These are phyloP conservation scores for Eutrema salsugineum DNA, from an alignment of 441 rosid genomes.

Conservation along the genomic window DNA sequence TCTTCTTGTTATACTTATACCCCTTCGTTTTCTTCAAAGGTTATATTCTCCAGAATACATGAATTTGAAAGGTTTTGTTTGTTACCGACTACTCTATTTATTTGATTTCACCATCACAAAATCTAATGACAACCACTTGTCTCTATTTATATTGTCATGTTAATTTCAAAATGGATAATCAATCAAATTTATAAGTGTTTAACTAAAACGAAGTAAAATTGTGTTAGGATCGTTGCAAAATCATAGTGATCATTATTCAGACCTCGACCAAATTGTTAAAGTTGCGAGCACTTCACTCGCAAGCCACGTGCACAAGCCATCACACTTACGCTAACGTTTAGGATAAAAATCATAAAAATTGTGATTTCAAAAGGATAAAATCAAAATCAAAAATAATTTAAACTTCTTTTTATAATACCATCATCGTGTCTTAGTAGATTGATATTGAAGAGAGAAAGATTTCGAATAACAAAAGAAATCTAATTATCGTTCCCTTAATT, in stretches of 20 bases:
- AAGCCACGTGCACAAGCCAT: conserved; percentile 26
- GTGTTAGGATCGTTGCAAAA: background rate
- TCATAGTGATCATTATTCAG: background rate
- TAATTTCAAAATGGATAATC: background rate
- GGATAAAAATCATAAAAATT: conserved; percentile 4
- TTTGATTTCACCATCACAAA: conserved; percentile 8
- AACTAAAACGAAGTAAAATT: too few relatives aligned
- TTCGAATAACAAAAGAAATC: background rate
- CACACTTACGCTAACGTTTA: conserved; percentile 17
- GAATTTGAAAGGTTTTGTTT: background rate
- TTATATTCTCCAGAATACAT: background rate
- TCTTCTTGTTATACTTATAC: background rate
- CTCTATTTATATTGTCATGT: background rate
- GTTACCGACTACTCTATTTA: background rate
- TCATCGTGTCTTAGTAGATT: conserved; percentile 1
- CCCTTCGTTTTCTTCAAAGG: conserved; percentile 3
- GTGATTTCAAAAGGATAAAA: background rate
- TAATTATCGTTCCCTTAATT: background rate
- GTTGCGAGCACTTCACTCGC: conserved; percentile 21
- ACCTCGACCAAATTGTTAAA: background rate
- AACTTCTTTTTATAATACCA: background rate
- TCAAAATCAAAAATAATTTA: background rate
- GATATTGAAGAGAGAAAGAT: background rate
- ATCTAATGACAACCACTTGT: background rate
- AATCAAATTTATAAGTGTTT: background rate